These are phyloP conservation scores for Cyberlindnera meyerae DNA, from an alignment of 805 yeast species.

Conservation along the genomic window DNA sequence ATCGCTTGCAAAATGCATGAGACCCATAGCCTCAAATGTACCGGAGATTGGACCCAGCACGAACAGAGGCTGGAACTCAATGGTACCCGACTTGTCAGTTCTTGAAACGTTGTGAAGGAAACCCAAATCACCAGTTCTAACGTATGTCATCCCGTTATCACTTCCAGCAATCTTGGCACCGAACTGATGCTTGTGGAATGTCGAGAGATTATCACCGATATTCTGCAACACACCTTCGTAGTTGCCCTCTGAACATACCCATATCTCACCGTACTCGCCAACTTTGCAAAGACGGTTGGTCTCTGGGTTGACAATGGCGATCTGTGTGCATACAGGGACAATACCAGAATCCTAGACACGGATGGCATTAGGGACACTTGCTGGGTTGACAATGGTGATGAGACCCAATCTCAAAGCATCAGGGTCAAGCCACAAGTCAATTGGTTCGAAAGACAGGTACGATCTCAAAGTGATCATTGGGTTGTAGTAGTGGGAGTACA, in stretches of 20 bases:
- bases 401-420: constrained; percentile 87
- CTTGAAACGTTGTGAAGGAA: constrained; percentile 72
- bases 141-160: constrained; percentile 57
- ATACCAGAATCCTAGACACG: constrained; percentile 91
- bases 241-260: constrained; percentile 91
- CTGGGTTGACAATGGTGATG: constrained; percentile 71
- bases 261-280: constrained; percentile 95
- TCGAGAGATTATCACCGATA: constrained; percentile 34
- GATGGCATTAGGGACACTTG: constrained; percentile 61
- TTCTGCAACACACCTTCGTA: constrained; percentile 50
- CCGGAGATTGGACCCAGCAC: constrained; percentile 80
- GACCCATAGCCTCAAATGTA: constrained; percentile 86
- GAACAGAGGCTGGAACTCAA: constrained; percentile 68
- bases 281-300: constrained; percentile 70
- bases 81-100: constrained; percentile 35
- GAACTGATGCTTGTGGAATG: constrained; percentile 40
- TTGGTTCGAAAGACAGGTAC: constrained; percentile 83
- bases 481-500: constrained; percentile 74
- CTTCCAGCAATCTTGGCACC: constrained; percentile 61
- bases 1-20: constrained; percentile 86
- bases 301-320: constrained; percentile 94
- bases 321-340: constrained; percentile 91
- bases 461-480: constrained; percentile 84
- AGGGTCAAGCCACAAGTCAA: constrained; percentile 82
- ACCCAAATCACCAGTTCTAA: constrained; percentile 93